Conservation (phyloP, 2,329 filamentous ascomycete genomes). For the Botrytis hyacinthi region DNA sequence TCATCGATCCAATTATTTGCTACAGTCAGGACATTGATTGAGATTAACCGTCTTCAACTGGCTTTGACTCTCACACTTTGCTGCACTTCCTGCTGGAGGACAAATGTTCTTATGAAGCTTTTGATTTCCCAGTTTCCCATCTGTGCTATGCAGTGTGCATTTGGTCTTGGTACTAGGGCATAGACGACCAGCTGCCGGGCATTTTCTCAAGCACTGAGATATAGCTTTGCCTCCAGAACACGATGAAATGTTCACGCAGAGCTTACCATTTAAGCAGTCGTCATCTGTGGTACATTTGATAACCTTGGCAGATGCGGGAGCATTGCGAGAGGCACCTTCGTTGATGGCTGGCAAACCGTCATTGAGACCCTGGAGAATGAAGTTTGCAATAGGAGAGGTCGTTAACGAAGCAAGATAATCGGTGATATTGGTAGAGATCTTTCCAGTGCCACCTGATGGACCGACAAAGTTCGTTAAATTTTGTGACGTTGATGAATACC, state of each 20-base stretch:
- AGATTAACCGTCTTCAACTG: neutral
- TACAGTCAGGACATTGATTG: constrained; percentile 13
- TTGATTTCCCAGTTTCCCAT: neutral
- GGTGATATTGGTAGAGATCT: constrained; percentile 7
- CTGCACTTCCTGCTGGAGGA: constrained; percentile 4
- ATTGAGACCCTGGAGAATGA: constrained; percentile 15
- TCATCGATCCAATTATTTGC: neutral
- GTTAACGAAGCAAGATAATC: constrained; percentile 11
- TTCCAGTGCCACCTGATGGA: neutral
- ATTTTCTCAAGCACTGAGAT: constrained; percentile 14
- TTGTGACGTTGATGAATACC: constrained; percentile 16
- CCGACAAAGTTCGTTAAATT: constrained; percentile 11
- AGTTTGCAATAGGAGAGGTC: constrained; percentile 16
- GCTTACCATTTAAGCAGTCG: neutral
- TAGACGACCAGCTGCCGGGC: neutral
- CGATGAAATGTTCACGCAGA: neutral
- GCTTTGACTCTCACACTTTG: neutral
- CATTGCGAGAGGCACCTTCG: constrained; percentile 2
- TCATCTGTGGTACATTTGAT: neutral
- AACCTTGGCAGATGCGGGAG: neutral
- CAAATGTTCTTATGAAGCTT: neutral
- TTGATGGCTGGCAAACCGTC: neutral
- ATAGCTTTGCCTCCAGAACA: neutral
- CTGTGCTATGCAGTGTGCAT: neutral
- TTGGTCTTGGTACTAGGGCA: neutral